Conservation (phyloP, 306 rosid genomes). For the Vigna trinervia region DNA sequence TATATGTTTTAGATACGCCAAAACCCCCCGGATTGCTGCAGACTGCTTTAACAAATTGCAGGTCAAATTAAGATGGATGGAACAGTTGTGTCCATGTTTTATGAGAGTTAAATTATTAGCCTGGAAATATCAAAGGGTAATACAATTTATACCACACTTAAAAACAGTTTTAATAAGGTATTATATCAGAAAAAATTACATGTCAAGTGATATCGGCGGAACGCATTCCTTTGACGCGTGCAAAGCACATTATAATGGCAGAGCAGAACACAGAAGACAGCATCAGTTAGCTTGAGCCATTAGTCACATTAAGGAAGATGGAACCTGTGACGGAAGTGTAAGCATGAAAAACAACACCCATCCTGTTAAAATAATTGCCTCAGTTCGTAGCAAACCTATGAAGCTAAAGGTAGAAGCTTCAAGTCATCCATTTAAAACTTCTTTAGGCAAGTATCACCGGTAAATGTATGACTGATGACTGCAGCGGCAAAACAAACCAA, state of each 20-base stretch:
- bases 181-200: not conserved
- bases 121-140: not conserved
- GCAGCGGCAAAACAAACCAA: conserved; percentile 18
- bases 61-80: not conserved
- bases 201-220: conserved; percentile 4
- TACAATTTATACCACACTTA: not conserved
- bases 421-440: conserved; percentile 20
- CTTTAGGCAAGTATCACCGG: conserved; percentile 24
- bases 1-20: not conserved
- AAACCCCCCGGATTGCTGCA: not conserved
- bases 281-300: not conserved
- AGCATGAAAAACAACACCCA: conserved; percentile 20
- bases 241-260: not conserved
- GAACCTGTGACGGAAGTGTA: not conserved
- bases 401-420: conserved; percentile 17
- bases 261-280: not conserved
- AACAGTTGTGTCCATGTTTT: not conserved
- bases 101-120: no score
- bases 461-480: not conserved
- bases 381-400: conserved; percentile 19
- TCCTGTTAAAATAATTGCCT: conserved; percentile 15
- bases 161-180: not conserved
- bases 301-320: conserved; percentile 10
- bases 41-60: not conserved
- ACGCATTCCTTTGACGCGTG: conserved; percentile 19